Evolutionary conservation across 2,329 filamentous ascomycete species (phyloP), one percentile per base, ranked within the genome.

Genomic region (Chalara sp.): DNA sequence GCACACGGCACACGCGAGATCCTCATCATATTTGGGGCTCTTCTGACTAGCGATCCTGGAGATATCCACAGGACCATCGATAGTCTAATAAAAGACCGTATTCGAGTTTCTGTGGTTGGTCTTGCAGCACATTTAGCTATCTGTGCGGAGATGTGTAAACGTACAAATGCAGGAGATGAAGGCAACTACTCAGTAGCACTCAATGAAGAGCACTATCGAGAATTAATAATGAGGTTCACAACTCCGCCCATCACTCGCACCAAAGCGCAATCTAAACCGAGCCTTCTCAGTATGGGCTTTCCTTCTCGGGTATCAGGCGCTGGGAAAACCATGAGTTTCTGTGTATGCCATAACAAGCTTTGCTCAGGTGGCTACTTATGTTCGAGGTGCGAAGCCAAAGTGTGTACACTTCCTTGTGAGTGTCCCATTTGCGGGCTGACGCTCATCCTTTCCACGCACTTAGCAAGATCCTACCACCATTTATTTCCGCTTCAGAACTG

Each of bases 271-370:
- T 76, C 73, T 53, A 76, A 76, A 6, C 76, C 81, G 1, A 83
- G 79, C 49, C 74, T 99, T 40, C 79, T 99, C 30, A 95, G 95
- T 87, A 99, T 99, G 92, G 93, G 93, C 5, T 99, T 99, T 63
- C 93, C 93, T 0, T 95, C 89, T 5, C 81, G 91, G 37, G 87
- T 86, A 2, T 81, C 93, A 10, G 87, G 89, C 48, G 76, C 82
- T 2, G 75, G 75, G 29, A 74, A 76, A 44, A 78, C 83, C 5
- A 72, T 78, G 48, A 90, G 86, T 53, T 81, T 93, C 55, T 99
- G 93, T 67, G 90, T 91, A 5, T 99, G 93, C 65, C 92, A 97
- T 69, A 89, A 87, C 58, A 83, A 83, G 55, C 83, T 92, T 12
- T 85, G 80, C 21, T 76, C 87, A 46, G 89, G 93, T 50, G 93